These are phyloP conservation scores for Talaromyces proteolyticus DNA, from an alignment of 495 filamentous ascomycete species.

Conservation along the genomic window DNA sequence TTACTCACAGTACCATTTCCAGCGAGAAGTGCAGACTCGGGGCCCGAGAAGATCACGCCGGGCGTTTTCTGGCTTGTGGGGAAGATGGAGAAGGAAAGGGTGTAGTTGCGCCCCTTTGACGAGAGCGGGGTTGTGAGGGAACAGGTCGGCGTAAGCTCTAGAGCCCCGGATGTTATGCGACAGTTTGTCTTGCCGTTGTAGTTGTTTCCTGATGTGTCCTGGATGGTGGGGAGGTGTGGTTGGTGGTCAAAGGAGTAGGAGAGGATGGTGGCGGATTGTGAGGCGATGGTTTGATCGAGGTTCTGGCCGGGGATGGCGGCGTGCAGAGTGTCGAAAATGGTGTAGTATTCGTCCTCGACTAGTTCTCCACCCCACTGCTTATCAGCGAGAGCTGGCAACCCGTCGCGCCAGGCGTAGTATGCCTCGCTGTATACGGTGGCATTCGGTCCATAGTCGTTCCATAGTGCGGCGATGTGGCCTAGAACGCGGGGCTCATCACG, in stretches of 20 bases:
- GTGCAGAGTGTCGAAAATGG: slow-evolving; percentile 29
- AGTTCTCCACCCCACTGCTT: slow-evolving; percentile 51
- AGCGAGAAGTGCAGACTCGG: slow-evolving; percentile 36
- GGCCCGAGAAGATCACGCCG: slow-evolving; percentile 31
- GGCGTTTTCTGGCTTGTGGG: slow-evolving; percentile 17
- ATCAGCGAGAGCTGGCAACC: slow-evolving; percentile 42
- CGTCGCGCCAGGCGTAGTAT: slow-evolving; percentile 42
- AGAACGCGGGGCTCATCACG: slow-evolving; percentile 29
- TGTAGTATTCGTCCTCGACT: slow-evolving; percentile 27
- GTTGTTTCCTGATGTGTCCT: slow-evolving; percentile 38
- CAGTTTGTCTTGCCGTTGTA: slow-evolving; percentile 32
- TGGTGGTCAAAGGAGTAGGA: slow-evolving; percentile 23
- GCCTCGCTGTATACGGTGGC: slow-evolving; percentile 38
- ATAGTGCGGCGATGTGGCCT: slow-evolving; percentile 37
- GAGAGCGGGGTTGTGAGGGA: slow-evolving; percentile 33
- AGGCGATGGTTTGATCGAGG: slow-evolving; percentile 35
- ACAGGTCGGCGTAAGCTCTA: slow-evolving; percentile 22
- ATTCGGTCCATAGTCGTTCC: slow-evolving; percentile 49
- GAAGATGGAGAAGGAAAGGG: slow-evolving; percentile 33
- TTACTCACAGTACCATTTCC: slow-evolving; percentile 28
- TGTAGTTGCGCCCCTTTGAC: slow-evolving; percentile 45
- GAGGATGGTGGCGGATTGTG: slow-evolving; percentile 31
- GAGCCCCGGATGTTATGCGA: slow-evolving; percentile 14
- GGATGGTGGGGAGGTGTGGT: slow-evolving; percentile 7
- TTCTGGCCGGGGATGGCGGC: slow-evolving; percentile 37